Evolutionary conservation across 345 rosid species (phyloP).

Genomic region (Hibiscus trionum): DNA sequence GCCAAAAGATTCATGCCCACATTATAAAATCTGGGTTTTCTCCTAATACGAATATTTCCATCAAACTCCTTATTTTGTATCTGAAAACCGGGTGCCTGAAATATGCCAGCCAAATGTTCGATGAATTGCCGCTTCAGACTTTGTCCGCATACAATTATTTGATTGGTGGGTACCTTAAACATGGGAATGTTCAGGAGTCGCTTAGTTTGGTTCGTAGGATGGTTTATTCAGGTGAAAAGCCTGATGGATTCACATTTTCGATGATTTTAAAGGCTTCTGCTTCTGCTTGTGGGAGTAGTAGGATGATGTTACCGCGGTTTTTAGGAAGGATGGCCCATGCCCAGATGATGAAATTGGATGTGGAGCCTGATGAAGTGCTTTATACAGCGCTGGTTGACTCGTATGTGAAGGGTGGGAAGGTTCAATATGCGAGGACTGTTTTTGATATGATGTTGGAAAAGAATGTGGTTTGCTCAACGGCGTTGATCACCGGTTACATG

Average conservation of each 20-base stretch:
- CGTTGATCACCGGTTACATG: constrained; percentile 90
- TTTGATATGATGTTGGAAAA: constrained; percentile 60
- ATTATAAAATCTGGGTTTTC: constrained; percentile 56
- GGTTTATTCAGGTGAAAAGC: constrained; percentile 46
- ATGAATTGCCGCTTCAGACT: constrained; percentile 49
- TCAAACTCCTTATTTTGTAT: constrained; percentile 57
- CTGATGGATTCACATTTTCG: constrained; percentile 70
- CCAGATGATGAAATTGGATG: constrained; percentile 41
- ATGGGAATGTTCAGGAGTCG: constrained; percentile 34
- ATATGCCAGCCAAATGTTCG: constrained; percentile 67
- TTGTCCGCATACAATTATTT: constrained; percentile 73
- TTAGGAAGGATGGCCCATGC: constrained; percentile 52
- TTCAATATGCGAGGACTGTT: constrained; percentile 57
- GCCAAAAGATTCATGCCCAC: constrained; percentile 58
- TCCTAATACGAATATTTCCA: constrained; percentile 48
- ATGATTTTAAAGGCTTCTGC: constrained; percentile 73
- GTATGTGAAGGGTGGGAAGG: constrained; percentile 57
- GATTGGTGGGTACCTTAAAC: constrained; percentile 58
- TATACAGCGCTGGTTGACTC: constrained; percentile 68
- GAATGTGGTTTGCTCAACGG: constrained; percentile 72
- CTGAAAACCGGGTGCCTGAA: constrained; percentile 47
- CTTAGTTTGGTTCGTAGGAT: constrained; percentile 37
- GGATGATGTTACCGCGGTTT: constrained; percentile 21
- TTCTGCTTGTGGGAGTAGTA: constrained; percentile 19
- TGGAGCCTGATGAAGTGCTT: constrained; percentile 67